Base-by-base conservation (phyloP, 1,139 yeast species). In the Kurtzmaniella quercitrusa region DNA sequence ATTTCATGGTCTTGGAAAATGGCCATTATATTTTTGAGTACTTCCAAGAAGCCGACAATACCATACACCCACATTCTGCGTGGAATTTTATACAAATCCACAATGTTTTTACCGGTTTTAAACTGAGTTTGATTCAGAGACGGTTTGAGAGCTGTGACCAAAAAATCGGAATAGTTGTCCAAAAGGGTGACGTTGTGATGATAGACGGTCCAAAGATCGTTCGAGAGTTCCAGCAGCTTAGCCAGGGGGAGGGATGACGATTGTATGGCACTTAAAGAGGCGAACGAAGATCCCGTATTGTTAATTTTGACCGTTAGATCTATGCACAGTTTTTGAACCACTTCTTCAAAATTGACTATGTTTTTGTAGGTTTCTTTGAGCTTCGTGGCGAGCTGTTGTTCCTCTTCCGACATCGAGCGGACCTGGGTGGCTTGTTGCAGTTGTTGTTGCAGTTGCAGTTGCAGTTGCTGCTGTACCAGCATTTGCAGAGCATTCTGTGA, bases 61-160 rank as follows among this genome's bases (percentile, higher is more conserved):
- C 94, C 94, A 58, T 85, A 85, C 9, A 85, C 91, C 93, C 93
- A 85, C 73, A 85, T 73, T 52, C 93, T 68, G 51, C 91, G 70
- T 36, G 87, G 87, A 41, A 85, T 84, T 58, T 88, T 80, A 60
- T 85, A 85, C 40, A 84, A 75, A 50, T 83, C 85, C 8, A 85
- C 87, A 39, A 85, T 79, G 51, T 84, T 85, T 55, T 80, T 81
- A 2, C 93, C 91, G 0, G 90, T 81, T 59, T 81, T 82, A 39
- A 85, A 82, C 51, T 68, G 73, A 17, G 68, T 66, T 44, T 67
- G 68, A 51, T 70, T 70, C 3, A 79, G 68, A 9, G 74, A 64
- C 10, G 90, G 89, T 44, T 83, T 77, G 47, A 84, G 68, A 2
- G 91, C 87, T 17, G 86, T 82, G 8, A 84, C 74, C 43, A 85